Evolutionary conservation across 2,329 filamentous ascomycete genomes (phyloP).

Genomic region (Beauveria caledonica): DNA sequence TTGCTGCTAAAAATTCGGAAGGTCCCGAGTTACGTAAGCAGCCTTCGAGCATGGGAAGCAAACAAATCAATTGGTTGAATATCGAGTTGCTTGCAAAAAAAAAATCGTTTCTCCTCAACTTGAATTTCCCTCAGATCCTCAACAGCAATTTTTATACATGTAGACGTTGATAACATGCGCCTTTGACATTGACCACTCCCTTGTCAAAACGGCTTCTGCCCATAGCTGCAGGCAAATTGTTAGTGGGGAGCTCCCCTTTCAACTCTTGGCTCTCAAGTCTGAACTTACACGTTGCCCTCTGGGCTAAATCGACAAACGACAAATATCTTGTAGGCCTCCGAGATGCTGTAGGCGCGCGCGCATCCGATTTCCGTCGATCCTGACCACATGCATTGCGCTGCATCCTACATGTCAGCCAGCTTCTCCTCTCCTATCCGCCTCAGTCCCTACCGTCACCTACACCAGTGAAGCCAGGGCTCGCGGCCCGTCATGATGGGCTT

Average conservation of each 20-base stretch:
- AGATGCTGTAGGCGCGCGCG: slow-evolving; percentile 23
- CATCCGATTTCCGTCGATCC: slow-evolving; percentile 26
- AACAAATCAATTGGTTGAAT: not conserved
- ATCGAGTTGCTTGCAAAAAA: not conserved
- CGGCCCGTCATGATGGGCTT: slow-evolving; percentile 24
- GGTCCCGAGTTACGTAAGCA: slow-evolving; percentile 20
- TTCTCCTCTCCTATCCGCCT: not conserved
- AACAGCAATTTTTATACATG: not conserved
- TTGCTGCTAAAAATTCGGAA: slow-evolving; percentile 16
- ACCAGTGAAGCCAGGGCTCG: slow-evolving; percentile 30
- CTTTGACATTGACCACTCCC: not conserved
- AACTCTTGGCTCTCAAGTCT: not conserved
- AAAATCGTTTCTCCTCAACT: not conserved
- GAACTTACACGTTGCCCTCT: slow-evolving; percentile 28
- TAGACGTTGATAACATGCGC: not conserved
- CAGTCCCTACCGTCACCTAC: slow-evolving; percentile 17
- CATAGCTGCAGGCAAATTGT: slow-evolving; percentile 17
- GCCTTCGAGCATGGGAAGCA: not conserved
- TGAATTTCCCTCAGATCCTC: not conserved
- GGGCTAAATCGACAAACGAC: slow-evolving; percentile 28
- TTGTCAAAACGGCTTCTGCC: slow-evolving; percentile 22
- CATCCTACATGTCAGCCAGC: slow-evolving; percentile 9
- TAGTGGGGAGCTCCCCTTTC: not conserved
- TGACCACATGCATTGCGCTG: slow-evolving; percentile 31
- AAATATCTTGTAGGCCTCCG: slow-evolving; percentile 25